Conservation (phyloP, 192 early-diverging fungal species). For the Pilaira anomala region DNA sequence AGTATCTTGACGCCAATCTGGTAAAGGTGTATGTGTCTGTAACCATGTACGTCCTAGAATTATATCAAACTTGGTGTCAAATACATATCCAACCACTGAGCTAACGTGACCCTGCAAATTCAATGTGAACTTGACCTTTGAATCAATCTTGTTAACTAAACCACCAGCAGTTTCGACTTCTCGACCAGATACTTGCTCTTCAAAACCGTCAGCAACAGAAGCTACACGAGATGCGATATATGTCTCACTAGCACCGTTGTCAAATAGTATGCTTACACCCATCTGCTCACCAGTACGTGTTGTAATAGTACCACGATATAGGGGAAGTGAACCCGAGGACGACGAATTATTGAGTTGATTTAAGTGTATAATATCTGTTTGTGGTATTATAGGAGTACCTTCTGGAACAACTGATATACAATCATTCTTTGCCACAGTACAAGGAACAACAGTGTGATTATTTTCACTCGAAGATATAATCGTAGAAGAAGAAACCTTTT, state of each 20-base stretch:
- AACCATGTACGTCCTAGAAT: slow-evolving; percentile 9
- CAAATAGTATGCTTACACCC: not conserved
- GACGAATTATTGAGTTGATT: too few relatives aligned
- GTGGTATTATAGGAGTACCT: too few relatives aligned
- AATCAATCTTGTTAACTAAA: not conserved
- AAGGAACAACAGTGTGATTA: too few relatives aligned
- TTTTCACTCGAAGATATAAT: too few relatives aligned
- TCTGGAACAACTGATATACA: too few relatives aligned
- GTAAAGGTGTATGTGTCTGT: not conserved
- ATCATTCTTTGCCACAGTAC: too few relatives aligned
- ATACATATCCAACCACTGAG: not conserved
- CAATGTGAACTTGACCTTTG: not conserved
- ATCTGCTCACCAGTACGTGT: not conserved
- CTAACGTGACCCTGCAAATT: not conserved
- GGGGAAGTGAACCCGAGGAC: not conserved
- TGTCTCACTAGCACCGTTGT: slow-evolving; percentile 6
- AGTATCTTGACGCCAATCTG: not conserved
- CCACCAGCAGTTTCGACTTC: slow-evolving; percentile 12
- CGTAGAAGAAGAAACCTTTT: too few relatives aligned
- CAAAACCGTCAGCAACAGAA: not conserved
- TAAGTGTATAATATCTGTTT: too few relatives aligned
- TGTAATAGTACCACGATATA: not conserved
- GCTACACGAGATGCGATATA: not conserved
- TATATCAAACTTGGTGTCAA: slow-evolving; percentile 2
- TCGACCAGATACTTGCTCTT: not conserved